These are phyloP conservation scores for Aspergillus eucalypticola DNA, from an alignment of 2,329 filamentous ascomycete genomes.

Conservation along the genomic window DNA sequence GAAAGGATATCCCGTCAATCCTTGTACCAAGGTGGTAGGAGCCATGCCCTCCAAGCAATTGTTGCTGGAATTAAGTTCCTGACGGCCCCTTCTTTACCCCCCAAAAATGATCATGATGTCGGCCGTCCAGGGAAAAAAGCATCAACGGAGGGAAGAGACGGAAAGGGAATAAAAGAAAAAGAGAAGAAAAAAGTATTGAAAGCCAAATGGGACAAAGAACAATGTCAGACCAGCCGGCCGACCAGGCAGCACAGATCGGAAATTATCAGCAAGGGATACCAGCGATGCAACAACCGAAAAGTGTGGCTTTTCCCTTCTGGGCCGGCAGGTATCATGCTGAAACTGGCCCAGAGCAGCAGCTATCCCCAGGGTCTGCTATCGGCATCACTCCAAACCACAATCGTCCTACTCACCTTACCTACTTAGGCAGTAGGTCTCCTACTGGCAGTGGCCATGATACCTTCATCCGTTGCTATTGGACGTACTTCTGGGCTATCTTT, in stretches of 20 bases:
- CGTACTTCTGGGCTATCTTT: not conserved
- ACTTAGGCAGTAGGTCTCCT: not conserved
- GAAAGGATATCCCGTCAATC: not conserved
- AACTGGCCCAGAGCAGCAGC: slow-evolving; percentile 3
- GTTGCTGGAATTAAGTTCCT: not conserved
- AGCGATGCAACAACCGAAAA: slow-evolving; percentile 4
- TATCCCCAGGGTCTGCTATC: not conserved
- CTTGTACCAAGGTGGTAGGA: not conserved
- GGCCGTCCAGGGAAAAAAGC: not conserved
- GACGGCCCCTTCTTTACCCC: not conserved
- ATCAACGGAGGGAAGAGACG: not conserved
- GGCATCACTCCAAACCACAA: not conserved
- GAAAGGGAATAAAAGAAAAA: too few species aligned
- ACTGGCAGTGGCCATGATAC: not conserved
- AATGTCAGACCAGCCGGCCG: not conserved
- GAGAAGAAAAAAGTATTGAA: not conserved
- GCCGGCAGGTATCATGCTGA: not conserved
- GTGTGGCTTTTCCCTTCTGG: not conserved
- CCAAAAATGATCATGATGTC: too few species aligned
- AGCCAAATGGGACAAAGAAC: not conserved
- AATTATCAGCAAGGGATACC: slow-evolving; percentile 9
- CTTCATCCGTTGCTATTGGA: not conserved
- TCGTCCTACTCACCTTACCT: not conserved
- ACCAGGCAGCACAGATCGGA: slow-evolving; percentile 4
- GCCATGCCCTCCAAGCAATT: not conserved